A percentile compares a stretch with the other conserved stretches of the same genome.
These are phyloP conservation scores for Sporothrix sp. DNA, from an alignment of 2,329 filamentous ascomycete species.

Conservation along the genomic window DNA sequence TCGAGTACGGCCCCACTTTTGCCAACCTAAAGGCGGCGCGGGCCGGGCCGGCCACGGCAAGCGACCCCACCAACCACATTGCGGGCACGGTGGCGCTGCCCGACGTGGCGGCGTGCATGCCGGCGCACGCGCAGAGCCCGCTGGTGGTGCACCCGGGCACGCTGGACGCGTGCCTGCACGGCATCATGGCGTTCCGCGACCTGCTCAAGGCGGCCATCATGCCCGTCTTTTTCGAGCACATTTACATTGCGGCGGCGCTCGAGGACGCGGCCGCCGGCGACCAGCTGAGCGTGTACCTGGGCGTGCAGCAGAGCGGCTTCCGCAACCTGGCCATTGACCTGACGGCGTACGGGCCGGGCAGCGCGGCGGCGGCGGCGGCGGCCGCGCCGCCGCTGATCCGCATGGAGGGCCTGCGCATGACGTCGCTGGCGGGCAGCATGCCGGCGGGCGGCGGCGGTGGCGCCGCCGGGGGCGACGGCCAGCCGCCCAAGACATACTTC, in stretches of 20 bases:
- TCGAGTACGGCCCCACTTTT: slow-evolving; percentile 21
- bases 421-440: slow-evolving; percentile 16
- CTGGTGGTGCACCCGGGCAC: slow-evolving; percentile 18
- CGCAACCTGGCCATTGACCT: slow-evolving; percentile 18
- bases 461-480: background rate
- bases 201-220: slow-evolving; percentile 17
- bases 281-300: slow-evolving; percentile 10
- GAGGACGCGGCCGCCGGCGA: slow-evolving; percentile 5
- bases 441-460: background rate
- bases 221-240: slow-evolving; percentile 17
- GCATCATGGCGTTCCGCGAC: slow-evolving; percentile 18
- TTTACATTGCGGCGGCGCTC: slow-evolving; percentile 13
- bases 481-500: slow-evolving; percentile 17
- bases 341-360: slow-evolving; percentile 6
- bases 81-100: slow-evolving; percentile 14
- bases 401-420: slow-evolving; percentile 18
- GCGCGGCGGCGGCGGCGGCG: background rate
- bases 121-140: slow-evolving; percentile 15
- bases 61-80: slow-evolving; percentile 7
- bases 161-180: slow-evolving; percentile 19
- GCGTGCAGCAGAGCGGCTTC: slow-evolving; percentile 16
- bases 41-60: slow-evolving; percentile 1
- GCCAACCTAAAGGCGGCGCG: slow-evolving; percentile 15
- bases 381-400: slow-evolving; percentile 12
- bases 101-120: slow-evolving; percentile 16